Evolutionary conservation across 2,329 filamentous ascomycete genomes (phyloP).

Genomic region (Sclerotinia sclerotiorum): DNA sequence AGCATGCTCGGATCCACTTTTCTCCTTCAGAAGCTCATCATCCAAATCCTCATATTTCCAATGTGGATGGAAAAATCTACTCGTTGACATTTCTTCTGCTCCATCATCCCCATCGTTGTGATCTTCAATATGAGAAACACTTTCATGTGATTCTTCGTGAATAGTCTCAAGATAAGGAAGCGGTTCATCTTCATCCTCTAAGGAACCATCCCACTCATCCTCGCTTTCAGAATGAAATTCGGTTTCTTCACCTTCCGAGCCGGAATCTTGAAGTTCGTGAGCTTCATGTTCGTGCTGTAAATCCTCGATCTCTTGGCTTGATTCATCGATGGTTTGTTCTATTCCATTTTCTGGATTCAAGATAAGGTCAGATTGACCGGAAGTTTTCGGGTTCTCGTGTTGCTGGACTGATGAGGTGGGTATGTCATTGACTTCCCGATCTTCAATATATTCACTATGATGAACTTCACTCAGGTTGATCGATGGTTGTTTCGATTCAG

Average conservation of each 20-base stretch:
- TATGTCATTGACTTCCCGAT: neutral
- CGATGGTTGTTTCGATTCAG: neutral
- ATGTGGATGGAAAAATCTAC: conserved; percentile 18
- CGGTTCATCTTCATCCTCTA: neutral
- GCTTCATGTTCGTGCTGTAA: neutral
- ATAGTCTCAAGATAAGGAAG: conserved; percentile 21
- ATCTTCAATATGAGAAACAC: neutral
- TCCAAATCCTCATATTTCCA: neutral
- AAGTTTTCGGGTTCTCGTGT: neutral
- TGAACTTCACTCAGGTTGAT: neutral
- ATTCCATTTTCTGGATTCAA: neutral
- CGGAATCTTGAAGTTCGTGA: neutral
- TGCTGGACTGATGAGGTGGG: neutral
- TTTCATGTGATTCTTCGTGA: conserved; percentile 11
- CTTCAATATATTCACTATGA: neutral
- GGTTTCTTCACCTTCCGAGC: neutral
- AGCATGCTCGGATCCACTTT: neutral
- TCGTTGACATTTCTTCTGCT: conserved; percentile 4
- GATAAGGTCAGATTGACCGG: neutral
- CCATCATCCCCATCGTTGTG: neutral
- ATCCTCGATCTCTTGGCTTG: neutral
- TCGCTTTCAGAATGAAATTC: conserved; percentile 1
- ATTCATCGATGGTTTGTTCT: neutral
- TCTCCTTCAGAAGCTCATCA: neutral
- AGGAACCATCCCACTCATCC: neutral